Evolutionary conservation across 2,329 filamentous ascomycete genomes (phyloP).

Genomic region (Epichloe aotearoae): DNA sequence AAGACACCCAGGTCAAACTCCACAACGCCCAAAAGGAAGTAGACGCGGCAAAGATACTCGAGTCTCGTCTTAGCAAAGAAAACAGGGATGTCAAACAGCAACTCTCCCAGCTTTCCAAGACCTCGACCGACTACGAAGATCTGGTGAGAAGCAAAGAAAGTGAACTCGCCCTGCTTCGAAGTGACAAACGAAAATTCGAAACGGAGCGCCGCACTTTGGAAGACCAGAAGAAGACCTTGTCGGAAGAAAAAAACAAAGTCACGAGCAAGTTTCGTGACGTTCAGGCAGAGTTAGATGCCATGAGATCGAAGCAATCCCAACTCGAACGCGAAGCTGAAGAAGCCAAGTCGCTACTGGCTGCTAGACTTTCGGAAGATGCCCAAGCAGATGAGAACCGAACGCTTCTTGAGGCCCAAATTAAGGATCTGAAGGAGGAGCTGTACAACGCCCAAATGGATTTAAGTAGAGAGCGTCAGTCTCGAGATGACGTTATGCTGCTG

Average conservation of each 20-base stretch:
- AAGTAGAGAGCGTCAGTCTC: constrained; percentile 80
- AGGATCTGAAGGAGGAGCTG: constrained; percentile 73
- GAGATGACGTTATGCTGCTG: constrained; percentile 84
- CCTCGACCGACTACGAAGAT: constrained; percentile 90
- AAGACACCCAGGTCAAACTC: constrained; percentile 80
- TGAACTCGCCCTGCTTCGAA: constrained; percentile 72
- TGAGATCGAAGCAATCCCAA: constrained; percentile 71
- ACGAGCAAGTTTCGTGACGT: constrained; percentile 65
- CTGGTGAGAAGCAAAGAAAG: constrained; percentile 88
- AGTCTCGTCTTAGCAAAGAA: constrained; percentile 65
- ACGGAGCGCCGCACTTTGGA: constrained; percentile 68
- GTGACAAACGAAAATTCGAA: constrained; percentile 73
- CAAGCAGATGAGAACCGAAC: constrained; percentile 71
- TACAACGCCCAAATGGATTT: constrained; percentile 79
- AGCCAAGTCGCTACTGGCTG: constrained; percentile 73
- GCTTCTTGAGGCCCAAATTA: constrained; percentile 75
- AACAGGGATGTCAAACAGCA: constrained; percentile 75
- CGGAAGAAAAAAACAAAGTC: constrained; percentile 66
- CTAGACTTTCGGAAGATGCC: constrained; percentile 78
- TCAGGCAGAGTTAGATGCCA: constrained; percentile 76
- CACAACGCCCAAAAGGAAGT: constrained; percentile 68
- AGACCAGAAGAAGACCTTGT: constrained; percentile 59
- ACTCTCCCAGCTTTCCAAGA: constrained; percentile 74
- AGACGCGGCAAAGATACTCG: constrained; percentile 55
- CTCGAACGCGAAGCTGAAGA: constrained; percentile 82